phyloP scores from a whole-genome alignment of 495 filamentous ascomycete species.

The Daldinia childiae region DNA sequence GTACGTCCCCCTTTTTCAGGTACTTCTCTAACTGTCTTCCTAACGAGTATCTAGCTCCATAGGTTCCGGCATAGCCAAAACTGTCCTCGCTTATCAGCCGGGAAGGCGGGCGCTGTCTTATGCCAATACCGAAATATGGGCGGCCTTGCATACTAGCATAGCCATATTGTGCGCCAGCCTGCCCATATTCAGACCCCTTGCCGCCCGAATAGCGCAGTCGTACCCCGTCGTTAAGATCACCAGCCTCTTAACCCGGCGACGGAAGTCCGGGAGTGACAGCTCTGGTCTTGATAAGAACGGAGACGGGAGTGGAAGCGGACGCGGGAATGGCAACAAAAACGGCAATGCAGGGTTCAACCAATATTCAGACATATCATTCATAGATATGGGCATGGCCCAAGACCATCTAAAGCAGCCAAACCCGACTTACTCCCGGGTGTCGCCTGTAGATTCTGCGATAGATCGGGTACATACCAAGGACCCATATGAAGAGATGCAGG shows the following conservation, averaged over 20 bases:
- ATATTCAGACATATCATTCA: background rate
- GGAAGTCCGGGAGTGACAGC: background rate
- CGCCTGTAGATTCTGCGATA: background rate
- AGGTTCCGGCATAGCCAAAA: conserved; percentile 24
- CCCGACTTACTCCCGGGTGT: background rate
- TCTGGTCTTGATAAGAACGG: background rate
- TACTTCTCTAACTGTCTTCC: background rate
- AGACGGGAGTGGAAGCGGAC: background rate
- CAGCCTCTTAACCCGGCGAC: background rate
- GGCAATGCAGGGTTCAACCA: background rate
- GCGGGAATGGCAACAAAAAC: background rate
- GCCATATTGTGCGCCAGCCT: conserved; percentile 31
- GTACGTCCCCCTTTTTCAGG: conserved; percentile 29
- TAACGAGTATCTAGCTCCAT: conserved; percentile 15
- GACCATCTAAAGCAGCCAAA: conserved; percentile 2
- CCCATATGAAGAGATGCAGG: background rate
- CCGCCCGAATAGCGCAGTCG: conserved; percentile 9
- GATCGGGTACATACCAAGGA: background rate
- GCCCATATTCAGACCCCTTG: conserved; percentile 28
- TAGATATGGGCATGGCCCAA: conserved; percentile 4
- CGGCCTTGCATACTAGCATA: conserved; percentile 20
- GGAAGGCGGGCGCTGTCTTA: conserved; percentile 14
- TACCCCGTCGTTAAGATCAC: conserved; percentile 13
- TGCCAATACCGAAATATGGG: conserved; percentile 24
- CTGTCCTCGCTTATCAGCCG: conserved; percentile 16